Conservation (phyloP, 2,329 filamentous ascomycete species). For the Monosporascus sp. region DNA sequence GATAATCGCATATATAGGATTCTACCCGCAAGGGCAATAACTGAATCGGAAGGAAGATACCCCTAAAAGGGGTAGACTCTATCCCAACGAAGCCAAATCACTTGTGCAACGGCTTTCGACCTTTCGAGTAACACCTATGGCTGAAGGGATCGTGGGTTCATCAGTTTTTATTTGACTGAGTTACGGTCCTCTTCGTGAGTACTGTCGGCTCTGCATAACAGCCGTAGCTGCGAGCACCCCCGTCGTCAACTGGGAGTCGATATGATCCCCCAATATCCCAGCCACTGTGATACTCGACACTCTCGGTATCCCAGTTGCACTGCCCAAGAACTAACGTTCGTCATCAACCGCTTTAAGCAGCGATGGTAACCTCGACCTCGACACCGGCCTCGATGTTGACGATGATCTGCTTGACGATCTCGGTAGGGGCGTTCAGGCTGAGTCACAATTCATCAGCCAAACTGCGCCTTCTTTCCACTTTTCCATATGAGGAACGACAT, state of each 20-base stretch:
- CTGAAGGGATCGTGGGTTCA: neutral
- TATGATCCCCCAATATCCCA: neutral
- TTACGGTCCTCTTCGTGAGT: neutral
- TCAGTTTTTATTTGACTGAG: neutral
- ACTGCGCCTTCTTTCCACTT: slow-evolving; percentile 4
- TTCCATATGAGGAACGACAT: neutral
- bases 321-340: neutral
- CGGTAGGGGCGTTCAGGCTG: slow-evolving; percentile 90
- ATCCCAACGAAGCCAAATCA: neutral
- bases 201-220: neutral
- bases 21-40: no score
- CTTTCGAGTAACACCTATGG: neutral
- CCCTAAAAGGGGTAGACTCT: neutral
- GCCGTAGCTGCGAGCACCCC: neutral
- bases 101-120: neutral
- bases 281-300: neutral
- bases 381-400: slow-evolving; percentile 94
- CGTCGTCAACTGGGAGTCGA: no score
- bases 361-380: slow-evolving; percentile 90
- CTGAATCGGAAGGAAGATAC: neutral
- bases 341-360: slow-evolving; percentile 54
- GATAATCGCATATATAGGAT: no score
- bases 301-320: neutral
- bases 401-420: slow-evolving; percentile 95
- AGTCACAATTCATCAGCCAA: slow-evolving; percentile 9